These are phyloP conservation scores for Schizosaccharomyces japonicus DNA, from an alignment of 805 yeast species.

Conservation along the genomic window DNA sequence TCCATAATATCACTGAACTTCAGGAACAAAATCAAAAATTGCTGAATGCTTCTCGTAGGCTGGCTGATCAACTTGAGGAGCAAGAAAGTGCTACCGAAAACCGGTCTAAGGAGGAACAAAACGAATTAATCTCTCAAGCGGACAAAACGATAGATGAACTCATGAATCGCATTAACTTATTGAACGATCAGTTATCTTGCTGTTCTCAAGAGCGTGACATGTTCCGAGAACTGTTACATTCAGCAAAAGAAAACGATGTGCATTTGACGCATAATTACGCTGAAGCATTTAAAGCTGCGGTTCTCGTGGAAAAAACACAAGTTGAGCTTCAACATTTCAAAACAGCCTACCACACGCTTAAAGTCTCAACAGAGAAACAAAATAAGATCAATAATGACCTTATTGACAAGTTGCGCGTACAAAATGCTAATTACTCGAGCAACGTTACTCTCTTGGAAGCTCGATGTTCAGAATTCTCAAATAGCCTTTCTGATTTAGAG, in stretches of 20 bases:
- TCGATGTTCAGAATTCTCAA: no score
- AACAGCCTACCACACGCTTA: no score
- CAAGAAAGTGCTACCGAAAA: conserved; percentile 22
- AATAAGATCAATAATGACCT: no score
- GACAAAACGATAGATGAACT: conserved; percentile 15
- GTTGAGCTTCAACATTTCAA: no score
- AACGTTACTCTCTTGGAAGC: no score
- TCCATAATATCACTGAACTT: conserved; percentile 40
- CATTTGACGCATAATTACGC: background rate
- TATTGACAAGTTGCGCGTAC: no score
- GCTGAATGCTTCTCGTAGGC: conserved; percentile 38
- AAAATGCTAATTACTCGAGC: no score
- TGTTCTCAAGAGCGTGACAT: conserved; percentile 47
- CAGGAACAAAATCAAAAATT: conserved; percentile 55
- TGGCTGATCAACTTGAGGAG: conserved; percentile 47
- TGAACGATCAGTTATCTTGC: conserved; percentile 29
- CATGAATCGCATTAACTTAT: conserved; percentile 19
- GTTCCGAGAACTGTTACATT: conserved; percentile 20
- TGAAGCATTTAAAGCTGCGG: background rate
- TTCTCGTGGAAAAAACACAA: background rate
- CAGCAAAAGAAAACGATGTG: background rate
- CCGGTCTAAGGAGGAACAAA: conserved; percentile 7
- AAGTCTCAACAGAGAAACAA: no score
- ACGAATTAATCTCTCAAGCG: conserved; percentile 14
- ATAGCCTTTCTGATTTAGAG: no score